Evolutionary conservation across 495 filamentous ascomycete genomes (phyloP).

Genomic region (Hypoxylon lienhwacheense): DNA sequence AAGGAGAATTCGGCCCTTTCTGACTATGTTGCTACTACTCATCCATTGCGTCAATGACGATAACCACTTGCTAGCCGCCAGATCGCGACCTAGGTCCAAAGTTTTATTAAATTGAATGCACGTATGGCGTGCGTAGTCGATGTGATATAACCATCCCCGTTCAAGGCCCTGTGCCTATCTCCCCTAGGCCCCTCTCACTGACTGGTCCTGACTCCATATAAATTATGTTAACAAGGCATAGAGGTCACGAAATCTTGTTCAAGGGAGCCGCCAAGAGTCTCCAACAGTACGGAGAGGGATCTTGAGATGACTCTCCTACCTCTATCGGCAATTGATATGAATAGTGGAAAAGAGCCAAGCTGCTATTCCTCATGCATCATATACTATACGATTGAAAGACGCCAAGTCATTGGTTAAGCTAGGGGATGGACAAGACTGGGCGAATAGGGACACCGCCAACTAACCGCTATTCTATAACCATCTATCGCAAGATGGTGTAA

Average conservation of each 20-base stretch:
- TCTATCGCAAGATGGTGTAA: constrained; percentile 23
- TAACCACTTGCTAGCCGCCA: background rate
- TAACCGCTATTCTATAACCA: constrained; percentile 11
- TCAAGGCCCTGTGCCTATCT: constrained; percentile 7
- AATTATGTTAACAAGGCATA: constrained; percentile 3
- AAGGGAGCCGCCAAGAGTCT: constrained; percentile 31
- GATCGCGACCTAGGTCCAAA: constrained; percentile 2
- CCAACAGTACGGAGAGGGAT: constrained; percentile 26
- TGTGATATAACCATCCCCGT: constrained; percentile 9
- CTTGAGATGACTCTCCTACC: constrained; percentile 27
- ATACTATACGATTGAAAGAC: constrained; percentile 11
- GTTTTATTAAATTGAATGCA: constrained; percentile 18
- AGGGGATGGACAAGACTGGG: constrained; percentile 9
- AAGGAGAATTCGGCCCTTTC: constrained; percentile 30
- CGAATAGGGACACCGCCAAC: constrained; percentile 13
- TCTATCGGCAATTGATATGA: constrained; percentile 36
- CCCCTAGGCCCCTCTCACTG: constrained; percentile 3
- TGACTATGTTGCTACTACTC: constrained; percentile 1
- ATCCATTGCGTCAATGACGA: constrained; percentile 19
- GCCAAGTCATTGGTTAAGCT: constrained; percentile 11
- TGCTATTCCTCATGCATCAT: constrained; percentile 21
- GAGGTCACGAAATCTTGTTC: constrained; percentile 16
- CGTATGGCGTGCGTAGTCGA: constrained; percentile 19
- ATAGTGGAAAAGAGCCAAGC: constrained; percentile 16
- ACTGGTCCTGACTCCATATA: constrained; percentile 7